phyloP scores from a whole-genome alignment of 2,329 filamentous ascomycete species.

The Exophiala lecanii-corni region DNA sequence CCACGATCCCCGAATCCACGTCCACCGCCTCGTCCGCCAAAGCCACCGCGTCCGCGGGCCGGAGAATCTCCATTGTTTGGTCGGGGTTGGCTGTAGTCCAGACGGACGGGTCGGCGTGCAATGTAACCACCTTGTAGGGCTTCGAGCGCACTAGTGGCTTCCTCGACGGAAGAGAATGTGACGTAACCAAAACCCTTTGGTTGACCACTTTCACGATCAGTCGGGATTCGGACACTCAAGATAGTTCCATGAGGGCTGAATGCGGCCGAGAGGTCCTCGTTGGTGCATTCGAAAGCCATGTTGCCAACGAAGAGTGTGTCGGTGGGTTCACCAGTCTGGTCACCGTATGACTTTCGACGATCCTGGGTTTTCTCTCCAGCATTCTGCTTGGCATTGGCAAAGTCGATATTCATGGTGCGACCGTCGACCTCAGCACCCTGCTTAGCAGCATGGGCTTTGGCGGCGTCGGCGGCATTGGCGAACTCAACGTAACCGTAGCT shows the following conservation, averaged over 20 bases:
- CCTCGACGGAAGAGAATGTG: constrained; percentile 74
- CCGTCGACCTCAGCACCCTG: constrained; percentile 69
- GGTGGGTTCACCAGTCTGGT: constrained; percentile 71
- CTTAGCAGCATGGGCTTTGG: constrained; percentile 69
- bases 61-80: constrained; percentile 48
- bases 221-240: constrained; percentile 79
- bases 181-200: constrained; percentile 94
- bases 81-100: constrained; percentile 74
- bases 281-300: constrained; percentile 75
- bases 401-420: constrained; percentile 73
- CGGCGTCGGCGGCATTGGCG: constrained; percentile 60
- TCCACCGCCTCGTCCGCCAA: constrained; percentile 44
- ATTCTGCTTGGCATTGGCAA: constrained; percentile 62
- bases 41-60: constrained; percentile 38
- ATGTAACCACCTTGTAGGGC: constrained; percentile 67
- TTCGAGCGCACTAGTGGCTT: constrained; percentile 71
- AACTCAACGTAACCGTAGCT: constrained; percentile 92
- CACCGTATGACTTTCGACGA: constrained; percentile 60
- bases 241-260: constrained; percentile 69
- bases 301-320: constrained; percentile 91
- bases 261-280: constrained; percentile 68
- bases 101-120: constrained; percentile 68
- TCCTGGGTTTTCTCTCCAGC: constrained; percentile 56
- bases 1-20: constrained; percentile 49
- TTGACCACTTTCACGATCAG: constrained; percentile 75